These are phyloP conservation scores for Pholiota microspora DNA, from an alignment of 768 basidiomycete species.

Conservation along the genomic window DNA sequence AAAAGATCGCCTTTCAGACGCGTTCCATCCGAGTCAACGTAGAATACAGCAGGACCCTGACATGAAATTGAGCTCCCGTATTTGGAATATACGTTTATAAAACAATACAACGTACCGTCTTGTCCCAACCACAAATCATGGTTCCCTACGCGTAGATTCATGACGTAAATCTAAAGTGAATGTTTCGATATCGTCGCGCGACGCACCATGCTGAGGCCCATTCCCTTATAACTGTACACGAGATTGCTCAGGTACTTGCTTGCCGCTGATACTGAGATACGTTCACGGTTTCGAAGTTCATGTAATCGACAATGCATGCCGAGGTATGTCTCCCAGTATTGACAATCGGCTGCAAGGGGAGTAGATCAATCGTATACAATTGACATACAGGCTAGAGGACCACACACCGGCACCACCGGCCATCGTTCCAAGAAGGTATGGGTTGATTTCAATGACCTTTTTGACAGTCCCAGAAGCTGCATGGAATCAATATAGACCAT, in stretches of 20 bases:
- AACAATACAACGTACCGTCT: constrained; percentile 61
- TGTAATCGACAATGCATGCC: constrained; percentile 97
- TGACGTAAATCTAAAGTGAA: neutral
- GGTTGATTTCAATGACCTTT: constrained; percentile 99
- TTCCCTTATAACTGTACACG: constrained; percentile 97
- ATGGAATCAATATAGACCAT: constrained; percentile 4
- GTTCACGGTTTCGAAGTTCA: constrained; percentile 93
- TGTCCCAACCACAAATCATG: constrained; percentile 99
- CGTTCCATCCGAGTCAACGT: constrained; percentile 96
- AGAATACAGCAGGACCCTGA: constrained; percentile 90
- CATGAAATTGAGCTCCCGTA: constrained; percentile 6
- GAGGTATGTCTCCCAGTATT: constrained; percentile 99
- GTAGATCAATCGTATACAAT: neutral
- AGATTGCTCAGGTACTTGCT: constrained; percentile 97
- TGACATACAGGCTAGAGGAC: neutral
- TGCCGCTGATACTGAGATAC: constrained; percentile 98
- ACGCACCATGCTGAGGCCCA: constrained; percentile 98
- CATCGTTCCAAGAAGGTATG: constrained; percentile 98
- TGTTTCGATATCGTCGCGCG: neutral
- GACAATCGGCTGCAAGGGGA: constrained; percentile 73
- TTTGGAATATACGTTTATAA: neutral
- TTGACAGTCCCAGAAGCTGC: constrained; percentile 95
- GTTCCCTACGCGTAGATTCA: constrained; percentile 64
- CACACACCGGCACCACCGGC: constrained; percentile 93
- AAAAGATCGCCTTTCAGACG: constrained; percentile 97